Percentiles rank a stretch among this genome's conserved stretches.
Evolutionary conservation across 176 grass and related monocot genomes (phyloP).

Genomic region (Tillandsia fasciculata): DNA sequence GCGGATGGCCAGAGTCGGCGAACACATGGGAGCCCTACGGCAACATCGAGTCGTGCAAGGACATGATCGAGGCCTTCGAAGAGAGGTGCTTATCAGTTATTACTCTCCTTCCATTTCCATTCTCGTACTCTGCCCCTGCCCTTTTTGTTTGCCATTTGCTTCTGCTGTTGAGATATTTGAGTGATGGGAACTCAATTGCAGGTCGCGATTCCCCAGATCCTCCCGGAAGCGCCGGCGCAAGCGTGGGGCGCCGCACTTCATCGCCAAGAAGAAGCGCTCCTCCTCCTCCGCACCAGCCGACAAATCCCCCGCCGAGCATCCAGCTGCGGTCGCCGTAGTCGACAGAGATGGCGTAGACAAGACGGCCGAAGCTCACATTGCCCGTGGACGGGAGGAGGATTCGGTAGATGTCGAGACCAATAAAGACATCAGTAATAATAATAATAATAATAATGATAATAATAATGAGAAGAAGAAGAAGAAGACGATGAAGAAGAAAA

Average conservation of each 20-base stretch:
- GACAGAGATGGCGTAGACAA: neutral
- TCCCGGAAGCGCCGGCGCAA: slow-evolving; percentile 49
- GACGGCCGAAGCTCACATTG: neutral
- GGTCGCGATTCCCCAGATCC: slow-evolving; percentile 30
- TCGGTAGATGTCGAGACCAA: too few relatives aligned
- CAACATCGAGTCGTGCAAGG: slow-evolving; percentile 54
- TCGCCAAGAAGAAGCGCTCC: slow-evolving; percentile 22
- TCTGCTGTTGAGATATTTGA: neutral
- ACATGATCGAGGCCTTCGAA: slow-evolving; percentile 63
- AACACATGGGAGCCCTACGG: slow-evolving; percentile 85
- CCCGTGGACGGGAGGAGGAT: neutral
- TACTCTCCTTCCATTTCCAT: too few relatives aligned
- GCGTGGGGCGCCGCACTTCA: slow-evolving; percentile 9
- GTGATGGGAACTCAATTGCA: neutral
- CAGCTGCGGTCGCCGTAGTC: neutral
- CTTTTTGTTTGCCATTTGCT: neutral
- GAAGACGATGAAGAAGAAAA: neutral
- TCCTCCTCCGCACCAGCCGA: slow-evolving; percentile 3
- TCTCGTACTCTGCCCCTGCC: neutral
- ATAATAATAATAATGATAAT: too few relatives aligned
- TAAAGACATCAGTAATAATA: neutral
- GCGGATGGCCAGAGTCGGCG: slow-evolving; percentile 59
- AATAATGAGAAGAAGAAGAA: too few relatives aligned
- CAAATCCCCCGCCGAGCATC: neutral
- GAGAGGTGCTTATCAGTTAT: slow-evolving; percentile 21